Base-by-base conservation (phyloP, 306 rosid genomes). In the Arachis hypogaea region DNA sequence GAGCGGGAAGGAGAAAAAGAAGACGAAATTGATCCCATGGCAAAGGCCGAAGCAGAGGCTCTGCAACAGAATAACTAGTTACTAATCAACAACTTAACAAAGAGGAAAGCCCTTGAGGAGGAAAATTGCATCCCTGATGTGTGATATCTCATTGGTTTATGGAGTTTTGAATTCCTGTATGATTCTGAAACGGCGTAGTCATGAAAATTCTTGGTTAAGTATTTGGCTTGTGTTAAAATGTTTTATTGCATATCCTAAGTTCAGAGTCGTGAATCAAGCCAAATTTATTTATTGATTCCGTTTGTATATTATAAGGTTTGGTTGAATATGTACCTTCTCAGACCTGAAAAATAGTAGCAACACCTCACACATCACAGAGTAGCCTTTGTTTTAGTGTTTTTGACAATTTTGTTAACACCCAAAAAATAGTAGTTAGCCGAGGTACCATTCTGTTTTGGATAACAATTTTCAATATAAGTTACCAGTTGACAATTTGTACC, bases 1-100 rank as follows among this genome's bases (percentile, higher is more conserved):
- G 96, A 89, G 69, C 79, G 86, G 38, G 96, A 94, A 77, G 97
- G 99, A 3, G 97, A 94, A 66, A 89, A 86, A 52, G 98, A 90
- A 9, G 97, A 91, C 12, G 98, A 85, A 73, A 74, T 59, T 54
- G 93, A 89, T 66, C 93, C 93, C 73, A 93, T 93, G 93, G 92
- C 92, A 28, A 84, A 77, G 84, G 98, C 93, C 64, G 98, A 89
- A 76, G 89, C 88, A 4, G 93, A 93, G 89, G 85, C 47, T 69
- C 68, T 86, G 82, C 58, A 82, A 79, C 77, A 84, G 66, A 81
- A 66, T 28, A 46, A 12, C 47, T 80, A 70, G 33, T 71, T 49
- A 70, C 54, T 38, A 11, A 41, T 74, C 1, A 49, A 38, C 56
- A 47, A 43, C 46, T 43, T 43, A 43, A 43, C 46, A 43, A 43